These are phyloP conservation scores for Tricharina praecox DNA, from an alignment of 495 filamentous ascomycete species.

Conservation along the genomic window DNA sequence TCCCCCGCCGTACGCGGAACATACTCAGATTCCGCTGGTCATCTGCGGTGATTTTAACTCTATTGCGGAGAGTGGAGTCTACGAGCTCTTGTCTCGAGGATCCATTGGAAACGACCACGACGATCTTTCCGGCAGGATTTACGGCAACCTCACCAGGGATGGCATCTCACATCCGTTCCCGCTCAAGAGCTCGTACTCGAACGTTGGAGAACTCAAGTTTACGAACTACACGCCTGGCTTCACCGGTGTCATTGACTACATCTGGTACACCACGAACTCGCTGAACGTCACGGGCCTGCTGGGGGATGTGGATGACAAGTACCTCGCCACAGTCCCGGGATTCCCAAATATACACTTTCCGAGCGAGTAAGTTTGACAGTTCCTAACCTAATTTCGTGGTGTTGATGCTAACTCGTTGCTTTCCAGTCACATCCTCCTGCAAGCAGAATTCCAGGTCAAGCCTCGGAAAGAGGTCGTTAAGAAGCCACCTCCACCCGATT, in stretches of 20 bases:
- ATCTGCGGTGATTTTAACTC: constrained; percentile 96
- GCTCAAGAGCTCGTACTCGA: constrained; percentile 69
- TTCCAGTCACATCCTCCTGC: constrained; percentile 62
- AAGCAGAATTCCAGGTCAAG: constrained; percentile 85
- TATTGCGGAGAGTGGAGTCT: constrained; percentile 62
- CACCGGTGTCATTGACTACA: constrained; percentile 81
- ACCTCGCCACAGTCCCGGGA: constrained; percentile 76
- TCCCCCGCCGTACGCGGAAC: constrained; percentile 57
- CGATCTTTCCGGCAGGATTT: constrained; percentile 55
- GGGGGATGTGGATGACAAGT: constrained; percentile 77
- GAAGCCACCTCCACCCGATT: constrained; percentile 28
- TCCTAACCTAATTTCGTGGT: neutral
- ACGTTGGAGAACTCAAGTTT: constrained; percentile 60
- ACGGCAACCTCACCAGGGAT: constrained; percentile 79
- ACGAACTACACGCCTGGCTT: constrained; percentile 94
- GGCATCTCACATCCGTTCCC: constrained; percentile 91
- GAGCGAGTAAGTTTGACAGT: constrained; percentile 42
- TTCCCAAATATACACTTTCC: constrained; percentile 98
- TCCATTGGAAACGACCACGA: constrained; percentile 51
- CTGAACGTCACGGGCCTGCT: constrained; percentile 75
- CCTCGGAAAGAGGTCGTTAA: constrained; percentile 65
- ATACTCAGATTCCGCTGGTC: constrained; percentile 73
- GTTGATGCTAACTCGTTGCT: constrained; percentile 7
- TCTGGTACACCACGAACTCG: constrained; percentile 89
- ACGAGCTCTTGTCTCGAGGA: constrained; percentile 69